A percentile compares a stretch with the other conserved stretches of the same genome.
phyloP scores from a whole-genome alignment of 257 asterid genomes.

The Asclepias syriaca region DNA sequence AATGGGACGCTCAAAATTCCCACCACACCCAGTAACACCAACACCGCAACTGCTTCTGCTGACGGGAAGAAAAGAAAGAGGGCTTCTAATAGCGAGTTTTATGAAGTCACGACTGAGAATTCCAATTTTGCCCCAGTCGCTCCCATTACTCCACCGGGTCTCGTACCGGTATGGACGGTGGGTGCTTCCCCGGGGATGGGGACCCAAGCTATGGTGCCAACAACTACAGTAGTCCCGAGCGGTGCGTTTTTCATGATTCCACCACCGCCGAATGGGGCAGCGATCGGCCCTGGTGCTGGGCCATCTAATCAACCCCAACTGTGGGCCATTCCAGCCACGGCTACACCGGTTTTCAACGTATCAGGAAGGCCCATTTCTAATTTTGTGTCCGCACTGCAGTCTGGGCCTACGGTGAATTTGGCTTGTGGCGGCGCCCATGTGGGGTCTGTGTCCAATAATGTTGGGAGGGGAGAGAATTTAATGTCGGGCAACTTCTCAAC shows the following conservation, averaged over 20 bases:
- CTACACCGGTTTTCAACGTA: constrained; percentile 49
- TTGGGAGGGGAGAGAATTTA: constrained; percentile 18
- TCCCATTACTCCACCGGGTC: constrained; percentile 57
- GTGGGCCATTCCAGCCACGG: constrained; percentile 76
- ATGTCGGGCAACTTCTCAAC: constrained; percentile 21
- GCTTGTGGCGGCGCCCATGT: constrained; percentile 15
- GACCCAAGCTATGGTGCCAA: constrained; percentile 15
- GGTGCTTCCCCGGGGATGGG: constrained; percentile 6
- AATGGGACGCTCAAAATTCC: constrained; percentile 74
- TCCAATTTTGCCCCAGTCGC: constrained; percentile 60
- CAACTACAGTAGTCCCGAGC: constrained; percentile 30
- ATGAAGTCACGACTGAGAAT: constrained; percentile 32
- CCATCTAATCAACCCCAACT: constrained; percentile 50
- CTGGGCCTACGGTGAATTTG: constrained; percentile 17
- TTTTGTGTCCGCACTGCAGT: constrained; percentile 31
- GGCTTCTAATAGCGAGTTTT: constrained; percentile 45
- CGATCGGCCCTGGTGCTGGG: constrained; percentile 23
- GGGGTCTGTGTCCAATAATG: constrained; percentile 15
- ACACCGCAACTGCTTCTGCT: constrained; percentile 14
- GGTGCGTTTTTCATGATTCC: constrained; percentile 70
- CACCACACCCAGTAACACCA: constrained; percentile 24
- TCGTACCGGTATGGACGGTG: constrained; percentile 59
- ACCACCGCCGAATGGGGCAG: constrained; percentile 40
- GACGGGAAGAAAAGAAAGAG: constrained; percentile 43
- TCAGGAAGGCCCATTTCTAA: constrained; percentile 46